phyloP scores from a whole-genome alignment of 1,284 basidiomycete species.

The Microbotryomycetes sp. region DNA sequence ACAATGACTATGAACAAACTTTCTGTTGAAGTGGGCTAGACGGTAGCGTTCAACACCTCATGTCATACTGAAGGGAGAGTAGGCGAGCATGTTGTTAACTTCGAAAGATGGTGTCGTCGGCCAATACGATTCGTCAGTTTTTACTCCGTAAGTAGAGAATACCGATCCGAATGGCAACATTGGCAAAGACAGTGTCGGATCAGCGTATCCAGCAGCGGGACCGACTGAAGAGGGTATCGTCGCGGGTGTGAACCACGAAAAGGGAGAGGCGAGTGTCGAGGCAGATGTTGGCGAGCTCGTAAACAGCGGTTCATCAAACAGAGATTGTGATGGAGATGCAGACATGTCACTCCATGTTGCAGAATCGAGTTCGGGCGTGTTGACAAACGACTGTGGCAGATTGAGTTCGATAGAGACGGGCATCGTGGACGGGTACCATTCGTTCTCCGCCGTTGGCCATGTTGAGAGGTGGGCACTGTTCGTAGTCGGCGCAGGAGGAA shows the following conservation, averaged over 20 bases:
- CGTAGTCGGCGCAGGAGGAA: too few species aligned
- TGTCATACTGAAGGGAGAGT: not conserved
- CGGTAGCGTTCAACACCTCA: not conserved
- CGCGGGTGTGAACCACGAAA: not conserved
- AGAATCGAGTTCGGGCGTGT: not conserved
- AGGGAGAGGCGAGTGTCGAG: not conserved
- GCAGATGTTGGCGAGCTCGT: not conserved
- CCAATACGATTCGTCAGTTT: not conserved
- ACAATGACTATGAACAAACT: too few species aligned
- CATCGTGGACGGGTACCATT: too few species aligned
- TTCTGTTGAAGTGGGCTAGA: not conserved
- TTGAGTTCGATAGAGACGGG: too few species aligned
- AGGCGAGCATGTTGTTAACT: not conserved
- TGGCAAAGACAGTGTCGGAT: not conserved
- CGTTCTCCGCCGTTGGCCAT: too few species aligned
- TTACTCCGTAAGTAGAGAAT: not conserved
- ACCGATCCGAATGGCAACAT: not conserved
- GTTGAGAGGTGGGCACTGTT: too few species aligned
- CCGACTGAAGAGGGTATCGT: not conserved
- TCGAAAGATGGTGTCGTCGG: not conserved
- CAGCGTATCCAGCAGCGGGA: not conserved
- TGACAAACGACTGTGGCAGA: too few species aligned
- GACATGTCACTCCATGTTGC: not conserved
- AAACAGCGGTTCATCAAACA: not conserved
- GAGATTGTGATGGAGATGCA: not conserved